Evolutionary conservation across 176 grass and related monocot genomes (phyloP).

Genomic region (Ampelocalamus luodianensis): DNA sequence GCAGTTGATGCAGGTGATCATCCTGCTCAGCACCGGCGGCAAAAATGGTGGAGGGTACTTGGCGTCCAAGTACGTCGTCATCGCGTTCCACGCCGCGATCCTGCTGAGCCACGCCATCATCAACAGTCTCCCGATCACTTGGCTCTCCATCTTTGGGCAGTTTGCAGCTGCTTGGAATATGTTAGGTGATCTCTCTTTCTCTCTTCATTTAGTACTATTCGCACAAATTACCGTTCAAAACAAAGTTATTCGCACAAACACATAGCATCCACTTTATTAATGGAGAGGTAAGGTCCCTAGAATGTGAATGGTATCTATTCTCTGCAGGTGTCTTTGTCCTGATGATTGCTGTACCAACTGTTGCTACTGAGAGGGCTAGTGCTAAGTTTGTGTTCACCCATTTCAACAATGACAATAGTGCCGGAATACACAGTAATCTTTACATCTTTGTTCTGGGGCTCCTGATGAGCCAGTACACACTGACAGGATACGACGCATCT

Average conservation of each 20-base stretch:
- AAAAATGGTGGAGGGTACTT: constrained; percentile 79
- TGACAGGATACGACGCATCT: constrained; percentile 85
- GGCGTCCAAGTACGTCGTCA: constrained; percentile 88
- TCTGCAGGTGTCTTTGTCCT: constrained; percentile 75
- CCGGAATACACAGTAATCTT: constrained; percentile 76
- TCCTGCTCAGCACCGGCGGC: constrained; percentile 79
- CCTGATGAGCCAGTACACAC: constrained; percentile 91
- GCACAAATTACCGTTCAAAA: background rate
- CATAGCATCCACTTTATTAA: background rate
- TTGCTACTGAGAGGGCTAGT: constrained; percentile 80
- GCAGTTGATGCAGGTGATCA: constrained; percentile 91
- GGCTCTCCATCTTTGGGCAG: constrained; percentile 88
- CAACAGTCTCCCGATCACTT: constrained; percentile 83
- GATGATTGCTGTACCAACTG: constrained; percentile 73
- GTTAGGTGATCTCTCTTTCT: constrained; percentile 54
- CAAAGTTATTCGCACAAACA: background rate
- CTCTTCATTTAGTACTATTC: constrained; percentile 6
- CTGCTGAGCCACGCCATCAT: constrained; percentile 82
- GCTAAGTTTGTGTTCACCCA: constrained; percentile 86
- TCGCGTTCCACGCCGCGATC: constrained; percentile 79
- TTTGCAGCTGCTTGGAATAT: constrained; percentile 89
- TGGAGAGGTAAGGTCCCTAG: background rate
- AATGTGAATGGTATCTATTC: background rate
- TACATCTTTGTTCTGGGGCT: constrained; percentile 90
- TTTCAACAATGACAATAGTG: constrained; percentile 79